Evolutionary conservation across 2,329 filamentous ascomycete species (phyloP).

Genomic region (Penicillium sp.): DNA sequence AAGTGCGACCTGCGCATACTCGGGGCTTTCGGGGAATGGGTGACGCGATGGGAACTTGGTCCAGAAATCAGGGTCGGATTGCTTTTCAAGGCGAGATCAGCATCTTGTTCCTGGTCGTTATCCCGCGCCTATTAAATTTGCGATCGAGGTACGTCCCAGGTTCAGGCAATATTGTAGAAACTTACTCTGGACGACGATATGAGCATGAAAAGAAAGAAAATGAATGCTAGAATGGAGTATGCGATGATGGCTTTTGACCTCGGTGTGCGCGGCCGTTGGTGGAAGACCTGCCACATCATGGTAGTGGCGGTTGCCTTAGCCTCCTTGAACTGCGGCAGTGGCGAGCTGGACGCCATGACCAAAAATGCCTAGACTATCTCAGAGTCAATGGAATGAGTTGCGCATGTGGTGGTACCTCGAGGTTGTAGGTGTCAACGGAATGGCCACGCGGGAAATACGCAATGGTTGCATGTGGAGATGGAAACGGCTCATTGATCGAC

Average conservation of each 20-base stretch:
- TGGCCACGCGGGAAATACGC: slow-evolving; percentile 22
- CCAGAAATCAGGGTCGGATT: slow-evolving; percentile 31
- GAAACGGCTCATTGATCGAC: slow-evolving; percentile 15
- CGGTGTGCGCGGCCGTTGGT: slow-evolving; percentile 28
- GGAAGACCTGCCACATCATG: slow-evolving; percentile 26
- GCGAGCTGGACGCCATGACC: slow-evolving; percentile 28
- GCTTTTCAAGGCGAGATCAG: slow-evolving; percentile 12
- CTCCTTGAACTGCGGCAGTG: slow-evolving; percentile 26
- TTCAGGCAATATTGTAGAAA: slow-evolving; percentile 5
- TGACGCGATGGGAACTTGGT: slow-evolving; percentile 35
- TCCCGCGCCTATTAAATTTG: not conserved
- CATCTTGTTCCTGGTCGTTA: not conserved
- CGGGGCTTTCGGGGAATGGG: slow-evolving; percentile 30
- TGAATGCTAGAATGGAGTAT: slow-evolving; percentile 21
- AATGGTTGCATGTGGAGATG: slow-evolving; percentile 15
- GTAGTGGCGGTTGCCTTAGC: slow-evolving; percentile 24
- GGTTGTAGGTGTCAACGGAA: slow-evolving; percentile 5
- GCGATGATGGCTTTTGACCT: slow-evolving; percentile 26
- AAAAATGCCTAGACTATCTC: slow-evolving; percentile 3
- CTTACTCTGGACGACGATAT: slow-evolving; percentile 22
- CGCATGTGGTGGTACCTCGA: slow-evolving; percentile 10
- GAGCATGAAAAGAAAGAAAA: slow-evolving; percentile 25
- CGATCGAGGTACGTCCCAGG: not conserved
- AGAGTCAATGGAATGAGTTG: not conserved
- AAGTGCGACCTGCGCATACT: slow-evolving; percentile 32